Evolutionary conservation across 805 yeast species (phyloP).

Genomic region (Brettanomyces anomalus): DNA sequence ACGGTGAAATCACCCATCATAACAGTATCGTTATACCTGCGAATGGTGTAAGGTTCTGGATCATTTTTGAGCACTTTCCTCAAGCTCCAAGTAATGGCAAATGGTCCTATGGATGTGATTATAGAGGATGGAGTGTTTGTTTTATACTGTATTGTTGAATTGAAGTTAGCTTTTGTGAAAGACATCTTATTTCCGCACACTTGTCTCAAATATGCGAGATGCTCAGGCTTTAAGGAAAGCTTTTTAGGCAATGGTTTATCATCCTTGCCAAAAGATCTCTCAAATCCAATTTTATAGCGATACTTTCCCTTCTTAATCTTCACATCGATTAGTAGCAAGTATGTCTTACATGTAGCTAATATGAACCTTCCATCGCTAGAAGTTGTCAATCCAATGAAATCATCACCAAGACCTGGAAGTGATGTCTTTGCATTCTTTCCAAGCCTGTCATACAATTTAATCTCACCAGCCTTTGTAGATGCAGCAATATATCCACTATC

Average conservation of each 20-base stretch:
- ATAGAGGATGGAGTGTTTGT: slow-evolving; percentile 49
- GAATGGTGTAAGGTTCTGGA: slow-evolving; percentile 50
- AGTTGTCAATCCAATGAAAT: slow-evolving; percentile 55
- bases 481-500: slow-evolving; percentile 68
- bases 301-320: slow-evolving; percentile 53
- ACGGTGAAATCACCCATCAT: slow-evolving; percentile 74
- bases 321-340: slow-evolving; percentile 62
- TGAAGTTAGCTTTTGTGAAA: slow-evolving; percentile 72
- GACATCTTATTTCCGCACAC: slow-evolving; percentile 38
- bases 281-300: slow-evolving; percentile 54
- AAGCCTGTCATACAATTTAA: slow-evolving; percentile 61
- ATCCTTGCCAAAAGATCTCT: slow-evolving; percentile 52
- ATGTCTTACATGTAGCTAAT: slow-evolving; percentile 69
- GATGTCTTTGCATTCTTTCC: slow-evolving; percentile 73
- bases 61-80: slow-evolving; percentile 47
- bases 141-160: slow-evolving; percentile 53
- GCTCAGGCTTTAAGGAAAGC: slow-evolving; percentile 62
- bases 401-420: slow-evolving; percentile 78
- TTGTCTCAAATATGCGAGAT: slow-evolving; percentile 52
- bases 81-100: slow-evolving; percentile 73
- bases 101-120: slow-evolving; percentile 75
- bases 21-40: slow-evolving; percentile 49
- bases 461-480: slow-evolving; percentile 67
- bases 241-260: slow-evolving; percentile 62
- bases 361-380: slow-evolving; percentile 78